Conservation (phyloP, 495 filamentous ascomycete species). For the Aspergillus biplanus region DNA sequence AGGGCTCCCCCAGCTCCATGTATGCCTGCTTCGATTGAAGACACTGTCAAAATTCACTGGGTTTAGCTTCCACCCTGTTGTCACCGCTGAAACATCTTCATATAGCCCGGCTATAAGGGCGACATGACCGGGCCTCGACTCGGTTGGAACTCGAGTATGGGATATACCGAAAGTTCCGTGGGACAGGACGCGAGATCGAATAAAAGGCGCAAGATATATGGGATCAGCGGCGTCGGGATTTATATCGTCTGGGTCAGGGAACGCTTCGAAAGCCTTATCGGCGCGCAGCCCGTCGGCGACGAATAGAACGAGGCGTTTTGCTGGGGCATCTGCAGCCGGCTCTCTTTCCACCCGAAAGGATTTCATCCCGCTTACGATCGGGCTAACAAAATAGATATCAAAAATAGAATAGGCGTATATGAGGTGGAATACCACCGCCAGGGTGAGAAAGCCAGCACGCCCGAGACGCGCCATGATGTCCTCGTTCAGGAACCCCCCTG, state of each 20-base stretch:
- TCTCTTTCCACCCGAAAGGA: slow-evolving; percentile 72
- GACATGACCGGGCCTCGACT: slow-evolving; percentile 96
- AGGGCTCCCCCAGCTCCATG: slow-evolving; percentile 98
- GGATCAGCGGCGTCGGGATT: slow-evolving; percentile 55
- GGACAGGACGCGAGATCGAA: slow-evolving; percentile 83
- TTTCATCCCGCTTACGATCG: slow-evolving; percentile 94
- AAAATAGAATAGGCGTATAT: slow-evolving; percentile 97
- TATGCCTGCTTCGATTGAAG: slow-evolving; percentile 95
- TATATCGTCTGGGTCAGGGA: slow-evolving; percentile 76
- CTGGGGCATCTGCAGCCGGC: slow-evolving; percentile 67
- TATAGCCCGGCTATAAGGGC: slow-evolving; percentile 97
- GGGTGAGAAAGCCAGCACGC: slow-evolving; percentile 85
- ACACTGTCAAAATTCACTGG: slow-evolving; percentile 99
- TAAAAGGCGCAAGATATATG: slow-evolving; percentile 85
- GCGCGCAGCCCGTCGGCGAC: slow-evolving; percentile 98
- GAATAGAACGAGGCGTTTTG: slow-evolving; percentile 88
- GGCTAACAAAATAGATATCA: slow-evolving; percentile 98
- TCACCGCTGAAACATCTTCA: slow-evolving; percentile 97
- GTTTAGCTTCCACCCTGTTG: slow-evolving; percentile 98
- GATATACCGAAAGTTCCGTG: slow-evolving; percentile 99
- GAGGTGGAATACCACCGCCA: slow-evolving; percentile 92
- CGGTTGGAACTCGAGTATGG: slow-evolving; percentile 95
- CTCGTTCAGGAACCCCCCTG: slow-evolving; percentile 15
- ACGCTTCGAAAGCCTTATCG: slow-evolving; percentile 96
- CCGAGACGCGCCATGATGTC: slow-evolving; percentile 74